Base-by-base conservation (phyloP, 2,329 filamentous ascomycete genomes). In the Alternaria incomplexa region DNA sequence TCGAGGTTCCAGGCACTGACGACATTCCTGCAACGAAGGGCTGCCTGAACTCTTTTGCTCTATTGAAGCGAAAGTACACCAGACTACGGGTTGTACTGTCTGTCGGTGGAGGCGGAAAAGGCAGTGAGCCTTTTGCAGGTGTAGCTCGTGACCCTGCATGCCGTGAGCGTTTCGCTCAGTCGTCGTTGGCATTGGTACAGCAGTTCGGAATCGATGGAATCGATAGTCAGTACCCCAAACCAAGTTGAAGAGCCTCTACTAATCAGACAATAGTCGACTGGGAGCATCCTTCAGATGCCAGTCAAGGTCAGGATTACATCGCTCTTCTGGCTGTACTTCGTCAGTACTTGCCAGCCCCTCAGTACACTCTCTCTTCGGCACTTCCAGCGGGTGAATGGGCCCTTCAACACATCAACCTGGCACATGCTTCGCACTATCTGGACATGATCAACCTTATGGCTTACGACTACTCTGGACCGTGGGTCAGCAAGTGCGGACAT, bases 361-460 rank as follows among this genome's bases (percentile, higher is more conserved):
- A 85, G 46, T 95, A 90, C 77, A 83, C 91, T 10, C 81, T 96
- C 25, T 91, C 91, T 10, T 89, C 91, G 40, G 90, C 90, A 32
- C 85, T 96, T 6, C 91, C 92, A 4, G 90, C 90, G 11, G 87
- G 85, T 44, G 85, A 87, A 75, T 87, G 87, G 80, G 85, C 89
- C 0, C 82, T 96, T 58, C 86, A 88, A 70, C 85, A 90, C 73
- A 91, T 95, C 75, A 87, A 93, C 74, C 82, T 95, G 11, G 81
- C 79, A 22, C 82, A 84, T 60, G 87, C 89, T 11, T 85, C 89
- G 53, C 81, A 86, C 48, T 89, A 91, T 69, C 83, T 96, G 36
- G 91, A 95, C 78, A 85, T 90, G 65, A 82, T 96, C 77, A 95
- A 95, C 77, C 81, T 96, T 36, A 93, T 91, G 87, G 87, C 91